These are phyloP conservation scores for Epichloe typhina DNA, from an alignment of 2,329 filamentous ascomycete genomes.

Conservation along the genomic window DNA sequence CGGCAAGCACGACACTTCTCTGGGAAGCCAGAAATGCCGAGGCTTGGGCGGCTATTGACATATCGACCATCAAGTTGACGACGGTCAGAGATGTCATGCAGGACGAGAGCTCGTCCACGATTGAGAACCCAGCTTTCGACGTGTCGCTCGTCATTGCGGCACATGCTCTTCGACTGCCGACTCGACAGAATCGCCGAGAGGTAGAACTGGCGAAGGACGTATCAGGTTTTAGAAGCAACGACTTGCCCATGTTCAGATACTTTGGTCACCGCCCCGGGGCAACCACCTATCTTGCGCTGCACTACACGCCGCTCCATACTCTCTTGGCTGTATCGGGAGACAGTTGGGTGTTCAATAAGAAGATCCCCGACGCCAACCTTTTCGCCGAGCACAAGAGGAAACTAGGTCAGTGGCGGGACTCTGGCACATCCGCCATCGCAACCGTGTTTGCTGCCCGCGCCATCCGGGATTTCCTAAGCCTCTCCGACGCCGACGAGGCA, in stretches of 20 bases:
- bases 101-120: constrained; percentile 20
- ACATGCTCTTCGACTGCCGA: constrained; percentile 25
- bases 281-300: constrained; percentile 42
- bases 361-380: constrained; percentile 29
- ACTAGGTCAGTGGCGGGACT: constrained; percentile 32
- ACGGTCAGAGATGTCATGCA: constrained; percentile 18
- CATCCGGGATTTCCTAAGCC: constrained; percentile 30
- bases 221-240: constrained; percentile 11
- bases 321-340: constrained; percentile 45
- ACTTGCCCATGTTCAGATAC: constrained; percentile 21
- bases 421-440: constrained; percentile 31
- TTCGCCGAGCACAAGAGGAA: constrained; percentile 35
- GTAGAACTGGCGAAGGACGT: constrained; percentile 13
- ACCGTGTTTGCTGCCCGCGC: constrained; percentile 38
- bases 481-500: background rate
- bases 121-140: constrained; percentile 26
- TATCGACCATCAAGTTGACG: constrained; percentile 12
- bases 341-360: constrained; percentile 44
- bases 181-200: constrained; percentile 17
- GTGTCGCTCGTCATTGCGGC: constrained; percentile 26
- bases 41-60: constrained; percentile 30
- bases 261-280: constrained; percentile 33
- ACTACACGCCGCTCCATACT: constrained; percentile 44
- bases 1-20: constrained; percentile 27
- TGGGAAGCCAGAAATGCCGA: constrained; percentile 35